Evolutionary conservation across 805 yeast genomes (phyloP), one percentile per base, ranked within the genome.

Genomic region (Wickerhamomyces hampshirensis): DNA sequence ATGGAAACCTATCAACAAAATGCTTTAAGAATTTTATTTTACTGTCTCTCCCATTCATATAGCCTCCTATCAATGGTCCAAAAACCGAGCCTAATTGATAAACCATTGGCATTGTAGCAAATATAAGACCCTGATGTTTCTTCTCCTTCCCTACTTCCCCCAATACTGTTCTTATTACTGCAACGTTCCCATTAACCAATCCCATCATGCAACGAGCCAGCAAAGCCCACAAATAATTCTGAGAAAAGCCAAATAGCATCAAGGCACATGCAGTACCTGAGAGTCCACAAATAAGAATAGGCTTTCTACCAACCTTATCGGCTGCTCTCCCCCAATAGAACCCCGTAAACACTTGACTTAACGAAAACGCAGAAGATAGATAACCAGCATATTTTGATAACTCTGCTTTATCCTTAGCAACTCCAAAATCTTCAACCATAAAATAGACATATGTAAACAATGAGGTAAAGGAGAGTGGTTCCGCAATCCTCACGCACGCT

Each of bases 391-490:
- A 42, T 14, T 34, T 38, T 6, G 42, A 18, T 19, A 38, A 39
- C 4, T 42, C 42, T 7, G 42, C 42, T 19, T 42, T 29, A 5
- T 35, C 15, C n/a, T 24, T 17, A 9, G 45, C 42, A 5, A 42
- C 31, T 4, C 42, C 45, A 14, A 42, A 39, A 15, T 38, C 45
- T 27, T 38, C 30, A 14, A 42, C 45, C 45, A 42, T 42, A 34
- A 38, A 42, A 30, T 31, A 37, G 21, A 39, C 42, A 28, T 42
- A 42, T 14, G 45, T 33, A 38, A 42, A 38, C 23, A 42, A 24
- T 4, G 45, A 42, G 14, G 37, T 35, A 37, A 42, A 42, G 15
- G 45, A 42, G 7, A 42, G 35, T 4, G 45, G 42, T 33, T 42
- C 45, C 5, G 45, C 35, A 11, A 42, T 32, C 10, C 45, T 32